These are phyloP conservation scores for Suillus clintonianus DNA, from an alignment of 768 basidiomycete genomes.

Conservation along the genomic window DNA sequence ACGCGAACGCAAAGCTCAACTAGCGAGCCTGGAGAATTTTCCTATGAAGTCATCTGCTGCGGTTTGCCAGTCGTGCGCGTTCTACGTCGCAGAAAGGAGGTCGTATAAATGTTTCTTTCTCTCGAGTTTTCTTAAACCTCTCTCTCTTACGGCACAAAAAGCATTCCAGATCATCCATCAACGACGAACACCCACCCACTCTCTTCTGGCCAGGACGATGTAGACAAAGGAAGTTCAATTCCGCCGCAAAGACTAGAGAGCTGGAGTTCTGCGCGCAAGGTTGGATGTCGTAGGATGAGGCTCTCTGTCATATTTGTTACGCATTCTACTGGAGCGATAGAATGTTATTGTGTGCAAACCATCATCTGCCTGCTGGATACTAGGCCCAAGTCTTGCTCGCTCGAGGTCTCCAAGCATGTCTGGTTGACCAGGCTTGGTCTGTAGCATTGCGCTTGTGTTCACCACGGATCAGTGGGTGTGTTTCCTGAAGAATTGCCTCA, in stretches of 20 bases:
- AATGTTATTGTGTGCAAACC: background rate
- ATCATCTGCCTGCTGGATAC: background rate
- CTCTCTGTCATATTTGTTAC: no score
- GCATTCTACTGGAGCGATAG: background rate
- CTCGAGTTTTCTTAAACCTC: no score
- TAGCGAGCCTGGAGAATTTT: no score
- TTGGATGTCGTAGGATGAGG: background rate
- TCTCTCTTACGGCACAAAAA: no score
- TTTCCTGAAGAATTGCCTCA: no score
- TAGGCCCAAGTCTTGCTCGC: background rate
- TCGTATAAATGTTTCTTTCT: no score
- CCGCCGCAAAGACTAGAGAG: background rate
- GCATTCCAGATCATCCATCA: background rate
- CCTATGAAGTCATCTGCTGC: no score
- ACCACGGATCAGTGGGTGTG: slow-evolving; percentile 35
- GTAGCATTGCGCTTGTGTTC: no score
- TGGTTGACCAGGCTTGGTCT: background rate
- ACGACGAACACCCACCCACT: no score
- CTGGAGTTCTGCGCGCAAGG: background rate
- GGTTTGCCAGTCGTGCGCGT: no score
- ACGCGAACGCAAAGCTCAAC: no score
- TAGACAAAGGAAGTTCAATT: background rate
- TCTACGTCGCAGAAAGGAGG: no score
- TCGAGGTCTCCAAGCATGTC: background rate
- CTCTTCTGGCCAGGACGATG: background rate